phyloP scores from a whole-genome alignment of 495 filamentous ascomycete species.

The Aspergillus homomorphus region DNA sequence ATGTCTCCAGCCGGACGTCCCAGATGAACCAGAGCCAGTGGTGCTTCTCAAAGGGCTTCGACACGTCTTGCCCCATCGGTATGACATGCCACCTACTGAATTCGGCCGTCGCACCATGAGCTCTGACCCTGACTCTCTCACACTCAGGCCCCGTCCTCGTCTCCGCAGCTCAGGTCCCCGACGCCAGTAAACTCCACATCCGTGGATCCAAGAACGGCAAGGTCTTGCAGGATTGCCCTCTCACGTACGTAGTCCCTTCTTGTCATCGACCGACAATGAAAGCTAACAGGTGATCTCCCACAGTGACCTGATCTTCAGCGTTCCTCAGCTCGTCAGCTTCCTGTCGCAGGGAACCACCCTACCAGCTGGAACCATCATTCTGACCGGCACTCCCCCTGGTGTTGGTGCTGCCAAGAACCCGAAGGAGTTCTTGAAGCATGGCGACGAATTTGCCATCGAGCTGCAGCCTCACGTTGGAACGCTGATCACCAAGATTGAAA shows the following conservation, averaged over 20 bases:
- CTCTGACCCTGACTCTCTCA: too few relatives aligned
- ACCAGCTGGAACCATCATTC: slow-evolving; percentile 74
- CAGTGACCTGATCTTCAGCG: slow-evolving; percentile 74
- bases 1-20: slow-evolving; percentile 75
- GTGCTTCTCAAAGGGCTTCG: slow-evolving; percentile 80
- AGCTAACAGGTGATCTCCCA: neutral
- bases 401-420: slow-evolving; percentile 54
- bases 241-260: neutral
- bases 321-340: slow-evolving; percentile 70
- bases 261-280: neutral
- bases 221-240: slow-evolving; percentile 57
- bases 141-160: slow-evolving; percentile 53
- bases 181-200: slow-evolving; percentile 65
- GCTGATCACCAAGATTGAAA: slow-evolving; percentile 3
- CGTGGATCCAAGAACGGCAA: slow-evolving; percentile 65
- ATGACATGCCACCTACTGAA: too few relatives aligned
- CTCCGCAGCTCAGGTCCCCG: slow-evolving; percentile 49
- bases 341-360: slow-evolving; percentile 75
- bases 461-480: slow-evolving; percentile 3
- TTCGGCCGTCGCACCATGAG: too few relatives aligned
- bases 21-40: slow-evolving; percentile 79
- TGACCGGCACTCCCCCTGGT: slow-evolving; percentile 71
- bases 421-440: slow-evolving; percentile 54
- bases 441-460: slow-evolving; percentile 59
- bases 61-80: slow-evolving; percentile 68